These are phyloP conservation scores for Dendrobium chrysotoxum DNA, from an alignment of 106 monocot species.

Conservation along the genomic window DNA sequence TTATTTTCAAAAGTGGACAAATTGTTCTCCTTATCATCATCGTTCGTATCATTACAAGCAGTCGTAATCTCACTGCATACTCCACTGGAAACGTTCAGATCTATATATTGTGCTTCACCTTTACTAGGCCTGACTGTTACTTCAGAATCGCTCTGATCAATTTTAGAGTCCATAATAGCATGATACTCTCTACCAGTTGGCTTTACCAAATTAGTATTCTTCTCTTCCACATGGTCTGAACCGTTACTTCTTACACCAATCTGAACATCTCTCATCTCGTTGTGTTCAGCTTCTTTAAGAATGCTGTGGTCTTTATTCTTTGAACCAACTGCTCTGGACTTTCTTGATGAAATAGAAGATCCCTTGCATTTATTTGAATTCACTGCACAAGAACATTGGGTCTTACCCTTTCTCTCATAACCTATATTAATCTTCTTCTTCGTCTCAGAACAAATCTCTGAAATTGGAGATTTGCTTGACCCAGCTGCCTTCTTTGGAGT, in stretches of 20 bases:
- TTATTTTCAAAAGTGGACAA: constrained; percentile 5
- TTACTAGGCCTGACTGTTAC: background rate
- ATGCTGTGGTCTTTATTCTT: background rate
- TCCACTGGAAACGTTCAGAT: background rate
- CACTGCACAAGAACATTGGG: background rate
- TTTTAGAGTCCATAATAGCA: background rate
- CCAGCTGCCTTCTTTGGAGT: constrained; percentile 25
- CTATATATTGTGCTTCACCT: background rate
- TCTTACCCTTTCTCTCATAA: constrained; percentile 14
- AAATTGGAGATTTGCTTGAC: background rate
- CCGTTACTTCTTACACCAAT: background rate
- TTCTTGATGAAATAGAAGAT: constrained; percentile 7
- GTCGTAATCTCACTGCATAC: background rate
- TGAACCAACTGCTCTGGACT: constrained; percentile 2
- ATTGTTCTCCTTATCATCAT: constrained; percentile 59
- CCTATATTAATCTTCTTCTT: constrained; percentile 41
- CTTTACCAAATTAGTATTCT: background rate
- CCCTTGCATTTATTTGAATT: constrained; percentile 9
- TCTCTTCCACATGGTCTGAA: background rate
- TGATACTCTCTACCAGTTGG: background rate
- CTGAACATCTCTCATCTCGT: background rate
- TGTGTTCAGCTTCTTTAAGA: background rate
- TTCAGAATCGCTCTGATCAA: background rate
- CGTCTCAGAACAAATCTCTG: constrained; percentile 34
- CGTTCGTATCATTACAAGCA: constrained; percentile 12